Evolutionary conservation across 352 stramenopile genomes (phyloP).

Genomic region (Blastocystis sp.): DNA sequence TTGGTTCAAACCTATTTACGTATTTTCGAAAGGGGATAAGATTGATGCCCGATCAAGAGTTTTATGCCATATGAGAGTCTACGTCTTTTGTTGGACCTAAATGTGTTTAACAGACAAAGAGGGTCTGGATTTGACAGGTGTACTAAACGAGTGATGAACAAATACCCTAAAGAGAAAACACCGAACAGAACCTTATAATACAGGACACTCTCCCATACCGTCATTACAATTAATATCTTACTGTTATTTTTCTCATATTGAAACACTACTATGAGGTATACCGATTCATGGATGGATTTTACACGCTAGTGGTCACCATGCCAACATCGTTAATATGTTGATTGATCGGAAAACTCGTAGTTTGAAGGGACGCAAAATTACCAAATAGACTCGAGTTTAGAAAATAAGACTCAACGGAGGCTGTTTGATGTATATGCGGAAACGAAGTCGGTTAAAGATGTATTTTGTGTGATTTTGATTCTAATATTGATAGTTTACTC

Average conservation of each 20-base stretch:
- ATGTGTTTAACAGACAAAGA: too few species aligned
- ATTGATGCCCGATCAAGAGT: too few species aligned
- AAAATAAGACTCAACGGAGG: background rate
- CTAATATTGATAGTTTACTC: background rate
- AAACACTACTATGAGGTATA: background rate
- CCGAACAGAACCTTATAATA: too few species aligned
- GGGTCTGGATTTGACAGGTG: too few species aligned
- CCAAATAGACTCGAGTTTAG: background rate
- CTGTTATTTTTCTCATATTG: background rate
- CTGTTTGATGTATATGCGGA: slow-evolving; percentile 36
- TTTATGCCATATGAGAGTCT: too few species aligned
- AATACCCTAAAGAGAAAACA: too few species aligned
- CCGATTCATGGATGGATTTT: background rate
- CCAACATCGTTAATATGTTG: slow-evolving; percentile 20
- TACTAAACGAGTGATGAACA: too few species aligned
- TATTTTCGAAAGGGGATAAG: too few species aligned
- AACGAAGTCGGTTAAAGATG: slow-evolving; percentile 45
- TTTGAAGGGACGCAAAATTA: background rate
- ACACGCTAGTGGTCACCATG: background rate
- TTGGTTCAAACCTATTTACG: too few species aligned
- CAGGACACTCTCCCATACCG: too few species aligned
- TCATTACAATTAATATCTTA: background rate
- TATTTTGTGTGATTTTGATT: background rate
- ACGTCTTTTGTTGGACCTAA: too few species aligned
- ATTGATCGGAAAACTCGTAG: slow-evolving; percentile 1